Base-by-base conservation (phyloP, 495 filamentous ascomycete genomes). In the Chaetomium cochliodes region DNA sequence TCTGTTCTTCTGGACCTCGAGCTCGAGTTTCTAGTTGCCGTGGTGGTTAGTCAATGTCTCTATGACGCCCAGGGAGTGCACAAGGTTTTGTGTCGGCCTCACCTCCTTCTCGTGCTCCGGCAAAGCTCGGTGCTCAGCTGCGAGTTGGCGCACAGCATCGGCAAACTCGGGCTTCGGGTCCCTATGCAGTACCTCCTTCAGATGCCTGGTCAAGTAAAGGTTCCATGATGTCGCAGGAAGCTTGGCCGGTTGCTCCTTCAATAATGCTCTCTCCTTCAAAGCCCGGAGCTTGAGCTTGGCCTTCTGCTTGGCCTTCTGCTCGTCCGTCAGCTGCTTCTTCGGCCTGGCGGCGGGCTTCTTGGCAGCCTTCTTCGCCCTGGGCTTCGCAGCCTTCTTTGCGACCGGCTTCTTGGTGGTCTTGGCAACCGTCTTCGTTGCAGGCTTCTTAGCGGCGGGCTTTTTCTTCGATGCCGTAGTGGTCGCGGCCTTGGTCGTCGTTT, bases 1-100 rank as follows among this genome's bases (percentile, higher is more conserved):
- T 42, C 72, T 80, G 68, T 83, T 85, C 62, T 82, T 65, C 30
- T 76, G 76, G 42, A 81, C 85, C 37, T 81, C 69, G 75, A 73
- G 83, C 82, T 62, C 13, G n/a, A 77, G 67, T 52, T 50, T 55
- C 78, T 81, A 28, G 15, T 50, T 8, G n/a, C 23, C 4, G 25
- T 20, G 55, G 11, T 52, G 28, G 59, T 70, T 44, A 68, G 62
- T 49, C 16, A 5, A 20, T 28, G 9, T 11, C 2, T 33, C 52
- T 37, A 3, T 13, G 30, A 25, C 2, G 16, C 2, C 15, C 26
- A n/a, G 28, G 20, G 52, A 22, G 23, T 44, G 18, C 25, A 15
- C 20, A 30, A 0, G 33, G 15, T 26, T 33, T 18, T 5, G 18
- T 22, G 60, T 8, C 50, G 2, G 5, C 11, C 78, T 54, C 54